Percentiles rank a stretch among this genome's conserved stretches.
These are phyloP conservation scores for Stagonosporopsis cucurbitacearum DNA, from an alignment of 2,329 filamentous ascomycete genomes.

Conservation along the genomic window DNA sequence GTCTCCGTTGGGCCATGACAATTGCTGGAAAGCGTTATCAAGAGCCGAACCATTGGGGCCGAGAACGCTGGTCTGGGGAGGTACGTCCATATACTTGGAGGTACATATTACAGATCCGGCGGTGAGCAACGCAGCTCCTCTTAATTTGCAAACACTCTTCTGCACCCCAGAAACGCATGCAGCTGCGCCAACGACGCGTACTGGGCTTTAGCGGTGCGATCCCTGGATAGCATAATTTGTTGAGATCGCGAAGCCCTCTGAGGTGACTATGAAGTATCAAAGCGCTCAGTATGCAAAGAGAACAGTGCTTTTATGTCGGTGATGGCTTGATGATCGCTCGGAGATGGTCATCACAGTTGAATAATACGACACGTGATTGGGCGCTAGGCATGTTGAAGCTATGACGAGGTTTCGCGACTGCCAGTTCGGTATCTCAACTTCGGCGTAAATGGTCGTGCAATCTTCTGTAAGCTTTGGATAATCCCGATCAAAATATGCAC, in stretches of 20 bases:
- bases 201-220: constrained; percentile 3
- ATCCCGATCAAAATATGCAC: constrained; percentile 6
- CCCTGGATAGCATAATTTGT: constrained; percentile 26
- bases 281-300: too few relatives aligned
- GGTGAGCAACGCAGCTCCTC: not conserved
- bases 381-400: constrained; percentile 30
- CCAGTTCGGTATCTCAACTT: constrained; percentile 16
- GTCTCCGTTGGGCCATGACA: not conserved
- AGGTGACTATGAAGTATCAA: not conserved
- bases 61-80: constrained; percentile 2
- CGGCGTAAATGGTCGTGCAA: constrained; percentile 18
- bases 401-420: constrained; percentile 38
- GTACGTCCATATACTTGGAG: constrained; percentile 12
- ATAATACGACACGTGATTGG: constrained; percentile 41
- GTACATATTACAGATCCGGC: constrained; percentile 3
- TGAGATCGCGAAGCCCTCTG: constrained; percentile 18
- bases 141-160: constrained; percentile 5
- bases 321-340: constrained; percentile 13
- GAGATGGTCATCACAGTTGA: constrained; percentile 2
- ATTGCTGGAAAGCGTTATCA: constrained; percentile 6
- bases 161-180: constrained; percentile 16
- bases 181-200: not conserved
- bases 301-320: not conserved
- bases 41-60: not conserved
- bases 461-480: constrained; percentile 19